Conservation (phyloP, 1,139 yeast species). For the Candida sp. region DNA sequence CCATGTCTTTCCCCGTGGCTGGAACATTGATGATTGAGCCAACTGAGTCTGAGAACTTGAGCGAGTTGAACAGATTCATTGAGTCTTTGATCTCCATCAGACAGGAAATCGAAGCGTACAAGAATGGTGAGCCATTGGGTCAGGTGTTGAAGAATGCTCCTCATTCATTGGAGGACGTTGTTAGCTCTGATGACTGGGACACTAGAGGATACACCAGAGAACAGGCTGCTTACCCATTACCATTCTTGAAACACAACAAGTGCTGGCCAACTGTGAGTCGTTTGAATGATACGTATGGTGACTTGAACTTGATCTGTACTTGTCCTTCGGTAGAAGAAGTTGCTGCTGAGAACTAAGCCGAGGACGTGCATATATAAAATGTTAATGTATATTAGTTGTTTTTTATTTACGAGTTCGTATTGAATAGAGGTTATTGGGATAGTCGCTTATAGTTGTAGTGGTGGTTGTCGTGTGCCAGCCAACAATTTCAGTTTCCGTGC, state of each 20-base stretch:
- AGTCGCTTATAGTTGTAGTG: too few relatives aligned
- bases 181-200: constrained; percentile 71
- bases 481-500: too few relatives aligned
- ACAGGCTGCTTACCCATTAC: constrained; percentile 91
- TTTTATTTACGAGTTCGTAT: too few relatives aligned
- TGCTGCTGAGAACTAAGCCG: constrained; percentile 29
- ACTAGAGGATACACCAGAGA: constrained; percentile 90
- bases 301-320: constrained; percentile 89
- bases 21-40: constrained; percentile 99
- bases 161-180: constrained; percentile 82
- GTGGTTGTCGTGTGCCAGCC: too few relatives aligned
- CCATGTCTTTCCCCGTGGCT: constrained; percentile 98
- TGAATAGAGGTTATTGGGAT: too few relatives aligned
- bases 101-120: constrained; percentile 78
- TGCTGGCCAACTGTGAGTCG: constrained; percentile 97
- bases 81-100: constrained; percentile 87
- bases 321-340: constrained; percentile 85
- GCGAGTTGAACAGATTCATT: constrained; percentile 88
- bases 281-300: constrained; percentile 94
- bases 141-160: constrained; percentile 88
- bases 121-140: constrained; percentile 69
- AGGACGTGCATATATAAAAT: background rate
- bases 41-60: constrained; percentile 90
- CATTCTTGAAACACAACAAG: constrained; percentile 71
- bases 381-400: too few relatives aligned